Base-by-base conservation (phyloP, 768 basidiomycete genomes). In the Serendipita sp. region DNA sequence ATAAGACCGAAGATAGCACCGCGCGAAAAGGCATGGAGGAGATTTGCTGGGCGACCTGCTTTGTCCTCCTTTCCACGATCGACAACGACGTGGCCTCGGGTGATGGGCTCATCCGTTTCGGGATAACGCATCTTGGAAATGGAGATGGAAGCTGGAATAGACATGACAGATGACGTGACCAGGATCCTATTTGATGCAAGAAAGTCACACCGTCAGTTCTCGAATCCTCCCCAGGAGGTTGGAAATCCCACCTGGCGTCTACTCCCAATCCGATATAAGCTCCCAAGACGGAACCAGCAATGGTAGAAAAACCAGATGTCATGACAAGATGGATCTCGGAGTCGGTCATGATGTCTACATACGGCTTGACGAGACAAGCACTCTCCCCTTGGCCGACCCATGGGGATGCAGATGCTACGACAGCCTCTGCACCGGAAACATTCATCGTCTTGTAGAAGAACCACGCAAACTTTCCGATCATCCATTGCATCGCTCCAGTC, bases 301-400 rank as follows among this genome's bases (percentile, higher is more conserved):
- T 95, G 63, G 91, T 93, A 4, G 91, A 89, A 77, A 95, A 95
- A 51, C 83, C 90, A 68, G 89, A 90, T 24, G 90, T 91, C 91
- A 93, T 92, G 51, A 83, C 80, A 48, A 92, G 78, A 75, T 88
- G 88, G n/a, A 93, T 77, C 74, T 93, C 90, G 45, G 88, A 89
- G 67, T 79, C 80, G 44, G 91, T 92, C 87, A 92, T 91, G 64
- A 83, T 72, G 70, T 90, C 86, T 69, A 91, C 84, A 71, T 89
- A 92, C 38, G 90, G 91, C 63, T 79, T 80, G 68, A 92, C 89
- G 68, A 93, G 77, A 74, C 90, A 91, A 53, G 89, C 90, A 28
- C 85, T 87, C 73, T 93, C 92, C 71, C 88, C 92, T 75, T 89
- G 88, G 24, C 92, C 92, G 68, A 95, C 84, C 81, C 88, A 95